Evolutionary conservation across 257 asterid species (phyloP).

Genomic region (Paulownia fortunei): DNA sequence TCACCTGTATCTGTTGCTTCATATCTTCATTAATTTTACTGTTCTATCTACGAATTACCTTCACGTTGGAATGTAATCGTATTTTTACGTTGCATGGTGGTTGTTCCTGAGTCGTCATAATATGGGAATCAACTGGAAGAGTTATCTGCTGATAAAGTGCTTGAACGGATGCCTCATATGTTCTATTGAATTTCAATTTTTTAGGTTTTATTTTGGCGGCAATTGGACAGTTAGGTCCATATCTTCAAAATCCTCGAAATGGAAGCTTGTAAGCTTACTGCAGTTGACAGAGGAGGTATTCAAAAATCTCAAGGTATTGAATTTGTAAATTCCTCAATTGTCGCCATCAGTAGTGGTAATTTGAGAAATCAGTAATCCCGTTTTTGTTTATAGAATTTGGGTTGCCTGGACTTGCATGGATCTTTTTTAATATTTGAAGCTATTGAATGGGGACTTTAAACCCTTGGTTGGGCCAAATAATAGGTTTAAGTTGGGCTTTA

Average conservation of each 20-base stretch:
- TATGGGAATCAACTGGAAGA: background rate
- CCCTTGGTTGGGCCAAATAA: background rate
- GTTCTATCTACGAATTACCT: background rate
- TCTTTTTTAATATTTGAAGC: background rate
- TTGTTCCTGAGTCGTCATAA: background rate
- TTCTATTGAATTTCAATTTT: conserved; percentile 17
- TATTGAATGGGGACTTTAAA: background rate
- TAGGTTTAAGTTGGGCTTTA: background rate
- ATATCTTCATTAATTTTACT: background rate
- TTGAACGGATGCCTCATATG: background rate
- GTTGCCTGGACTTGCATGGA: background rate
- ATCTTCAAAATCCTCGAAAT: conserved; percentile 57
- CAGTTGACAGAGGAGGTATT: conserved; percentile 27
- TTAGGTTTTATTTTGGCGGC: conserved; percentile 70
- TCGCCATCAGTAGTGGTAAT: background rate
- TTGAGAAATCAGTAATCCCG: background rate
- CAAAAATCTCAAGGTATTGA: background rate
- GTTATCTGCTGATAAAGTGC: background rate
- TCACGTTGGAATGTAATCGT: background rate
- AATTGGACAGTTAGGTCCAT: conserved; percentile 48
- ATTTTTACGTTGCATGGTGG: background rate
- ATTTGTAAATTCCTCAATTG: background rate
- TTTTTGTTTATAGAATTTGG: background rate
- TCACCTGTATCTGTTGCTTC: background rate
- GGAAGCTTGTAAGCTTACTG: conserved; percentile 51